Evolutionary conservation across 352 stramenopile genomes (phyloP).

Genomic region (Phytopythium sindhum): DNA sequence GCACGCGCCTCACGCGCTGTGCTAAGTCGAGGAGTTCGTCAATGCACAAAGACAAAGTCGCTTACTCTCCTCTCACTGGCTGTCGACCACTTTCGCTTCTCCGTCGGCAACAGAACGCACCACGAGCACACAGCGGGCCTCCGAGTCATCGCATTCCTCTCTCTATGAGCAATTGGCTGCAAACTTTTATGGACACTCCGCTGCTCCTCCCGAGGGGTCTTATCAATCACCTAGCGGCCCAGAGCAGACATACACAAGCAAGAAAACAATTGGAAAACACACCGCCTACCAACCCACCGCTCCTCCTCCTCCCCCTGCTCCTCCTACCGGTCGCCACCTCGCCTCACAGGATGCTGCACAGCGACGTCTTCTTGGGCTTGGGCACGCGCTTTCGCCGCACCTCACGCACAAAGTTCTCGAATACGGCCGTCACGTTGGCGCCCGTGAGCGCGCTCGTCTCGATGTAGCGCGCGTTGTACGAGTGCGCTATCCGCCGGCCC

Average conservation of each 20-base stretch:
- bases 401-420: constrained; percentile 86
- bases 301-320: not conserved
- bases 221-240: not conserved
- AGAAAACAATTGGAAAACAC: not conserved
- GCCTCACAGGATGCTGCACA: constrained; percentile 58
- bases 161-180: not conserved
- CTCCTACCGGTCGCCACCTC: not conserved
- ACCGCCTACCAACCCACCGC: not conserved
- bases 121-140: no score
- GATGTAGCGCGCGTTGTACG: constrained; percentile 87
- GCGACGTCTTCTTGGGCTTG: constrained; percentile 66
- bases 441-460: constrained; percentile 85
- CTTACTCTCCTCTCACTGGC: no score
- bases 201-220: not conserved
- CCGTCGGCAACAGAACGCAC: no score
- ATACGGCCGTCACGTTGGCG: constrained; percentile 82
- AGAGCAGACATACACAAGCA: not conserved
- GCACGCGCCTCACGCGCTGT: no score
- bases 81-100: no score
- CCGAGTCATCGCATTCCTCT: no score
- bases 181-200: not conserved
- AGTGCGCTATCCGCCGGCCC: constrained; percentile 76
- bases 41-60: no score
- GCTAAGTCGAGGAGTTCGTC: no score
- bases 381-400: constrained; percentile 78